Evolutionary conservation across 1,139 yeast genomes (phyloP).

Genomic region (Pneumocystis oryctolagi): DNA sequence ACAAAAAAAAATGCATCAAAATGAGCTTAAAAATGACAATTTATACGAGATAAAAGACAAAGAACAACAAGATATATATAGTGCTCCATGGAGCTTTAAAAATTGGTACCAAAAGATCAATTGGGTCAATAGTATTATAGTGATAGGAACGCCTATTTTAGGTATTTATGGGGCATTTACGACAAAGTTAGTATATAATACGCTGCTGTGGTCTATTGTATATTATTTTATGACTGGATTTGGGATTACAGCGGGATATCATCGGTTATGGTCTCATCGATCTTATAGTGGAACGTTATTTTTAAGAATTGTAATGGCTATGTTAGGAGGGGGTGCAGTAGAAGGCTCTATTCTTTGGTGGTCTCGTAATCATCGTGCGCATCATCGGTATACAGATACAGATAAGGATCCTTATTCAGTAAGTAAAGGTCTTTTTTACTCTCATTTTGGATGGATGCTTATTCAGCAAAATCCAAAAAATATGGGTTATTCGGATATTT

Average conservation of each 20-base stretch:
- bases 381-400: constrained; percentile 95
- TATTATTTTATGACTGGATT: constrained; percentile 64
- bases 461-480: constrained; percentile 82
- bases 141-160: constrained; percentile 49
- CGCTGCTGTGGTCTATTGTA: constrained; percentile 43
- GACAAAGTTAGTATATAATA: constrained; percentile 46
- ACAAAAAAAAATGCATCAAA: neutral
- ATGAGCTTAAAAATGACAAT: neutral
- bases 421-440: constrained; percentile 84
- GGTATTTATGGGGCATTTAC: constrained; percentile 44
- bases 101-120: constrained; percentile 85
- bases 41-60: neutral
- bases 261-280: constrained; percentile 78
- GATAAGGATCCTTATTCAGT: constrained; percentile 96
- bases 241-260: constrained; percentile 94
- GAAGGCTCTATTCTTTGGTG: constrained; percentile 99
- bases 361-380: constrained; percentile 94
- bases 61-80: constrained; percentile 50
- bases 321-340: constrained; percentile 87
- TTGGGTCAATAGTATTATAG: constrained; percentile 81
- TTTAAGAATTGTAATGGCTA: constrained; percentile 54
- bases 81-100: constrained; percentile 70
- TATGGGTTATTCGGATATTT: constrained; percentile 91
- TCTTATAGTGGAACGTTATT: constrained; percentile 66
- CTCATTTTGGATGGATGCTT: constrained; percentile 98